These are phyloP conservation scores for Calonectria honghensis DNA, from an alignment of 2,329 filamentous ascomycete genomes.

Conservation along the genomic window DNA sequence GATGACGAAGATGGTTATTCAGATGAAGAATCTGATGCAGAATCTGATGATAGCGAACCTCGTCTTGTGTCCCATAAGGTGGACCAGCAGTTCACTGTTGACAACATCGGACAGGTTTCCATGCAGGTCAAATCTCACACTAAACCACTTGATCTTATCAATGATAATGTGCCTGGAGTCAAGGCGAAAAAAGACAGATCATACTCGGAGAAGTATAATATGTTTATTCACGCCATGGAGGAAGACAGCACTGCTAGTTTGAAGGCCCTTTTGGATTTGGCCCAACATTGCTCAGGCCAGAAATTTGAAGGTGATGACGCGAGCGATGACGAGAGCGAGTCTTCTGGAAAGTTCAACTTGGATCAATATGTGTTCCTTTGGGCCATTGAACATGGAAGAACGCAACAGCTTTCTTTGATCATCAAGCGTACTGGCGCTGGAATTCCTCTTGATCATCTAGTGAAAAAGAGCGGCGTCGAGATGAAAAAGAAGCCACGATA, in stretches of 20 bases:
- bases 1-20: slow-evolving; percentile 61
- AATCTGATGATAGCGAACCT: slow-evolving; percentile 60
- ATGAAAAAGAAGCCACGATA: slow-evolving; percentile 79
- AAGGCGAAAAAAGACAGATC: slow-evolving; percentile 53
- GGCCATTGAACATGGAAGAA: slow-evolving; percentile 69
- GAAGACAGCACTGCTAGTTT: slow-evolving; percentile 73
- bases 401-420: slow-evolving; percentile 76
- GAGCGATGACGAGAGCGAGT: slow-evolving; percentile 58
- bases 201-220: slow-evolving; percentile 35
- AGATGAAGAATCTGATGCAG: slow-evolving; percentile 62
- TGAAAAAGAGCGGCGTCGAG: slow-evolving; percentile 79
- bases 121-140: slow-evolving; percentile 80
- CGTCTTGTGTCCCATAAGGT: slow-evolving; percentile 73
- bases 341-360: slow-evolving; percentile 61
- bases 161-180: slow-evolving; percentile 61
- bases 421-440: slow-evolving; percentile 81
- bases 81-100: slow-evolving; percentile 82
- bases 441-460: slow-evolving; percentile 80
- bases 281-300: slow-evolving; percentile 64
- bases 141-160: slow-evolving; percentile 73
- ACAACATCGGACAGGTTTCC: slow-evolving; percentile 82
- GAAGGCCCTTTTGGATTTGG: slow-evolving; percentile 74
- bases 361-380: slow-evolving; percentile 63
- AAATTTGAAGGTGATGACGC: slow-evolving; percentile 60
- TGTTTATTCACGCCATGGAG: slow-evolving; percentile 68